Base-by-base conservation (phyloP, 192 early-diverging fungal genomes). In the Oehlia diaphana region DNA sequence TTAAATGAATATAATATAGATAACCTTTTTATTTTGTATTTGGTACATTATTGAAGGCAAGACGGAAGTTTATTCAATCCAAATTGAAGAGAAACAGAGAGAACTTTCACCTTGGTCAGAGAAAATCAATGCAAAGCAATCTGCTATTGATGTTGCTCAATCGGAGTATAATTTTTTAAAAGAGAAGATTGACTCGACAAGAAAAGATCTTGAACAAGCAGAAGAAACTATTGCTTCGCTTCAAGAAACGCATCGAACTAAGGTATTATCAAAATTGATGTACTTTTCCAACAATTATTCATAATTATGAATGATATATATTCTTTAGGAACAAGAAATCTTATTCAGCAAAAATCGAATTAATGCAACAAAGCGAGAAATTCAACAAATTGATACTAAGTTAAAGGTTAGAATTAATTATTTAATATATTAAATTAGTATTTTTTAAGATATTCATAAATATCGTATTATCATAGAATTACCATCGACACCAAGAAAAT, bases 61-160 rank as follows among this genome's bases (percentile, higher is more conserved):
- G 82, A 98, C 98, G 0, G 91, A 95, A 47, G 87, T 74, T n/a
- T 93, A 94, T 79, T 91, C 95, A 62, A 82, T 86, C 35, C 83
- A 95, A 63, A 96, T 99, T 26, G 95, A 95, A 80, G 86, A 92
- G 68, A 90, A 95, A 78, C 95, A 99, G 82, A 89, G 89, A 33
- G 90, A 95, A 76, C 84, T 98, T 23, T 92, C 91, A 7, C 98
- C 97, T 2, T 96, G 94, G 94, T 87, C 86, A 62, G 39, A 42
- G 39, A 42, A 42, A 42, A 42, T 42, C 39, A 42, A 42, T 42
- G 39, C 39, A 42, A 42, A 91, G 71, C 90, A 94, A 81, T 89
- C 92, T 37, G 79, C 86, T 64, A 84, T 96, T n/a, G 92, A 97
- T 73, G 88, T 97, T 76, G 88, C 90, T 14, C 83, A 90, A 81